Conservation (phyloP, 768 basidiomycete genomes). For the Macrolepiota fuliginosa region DNA sequence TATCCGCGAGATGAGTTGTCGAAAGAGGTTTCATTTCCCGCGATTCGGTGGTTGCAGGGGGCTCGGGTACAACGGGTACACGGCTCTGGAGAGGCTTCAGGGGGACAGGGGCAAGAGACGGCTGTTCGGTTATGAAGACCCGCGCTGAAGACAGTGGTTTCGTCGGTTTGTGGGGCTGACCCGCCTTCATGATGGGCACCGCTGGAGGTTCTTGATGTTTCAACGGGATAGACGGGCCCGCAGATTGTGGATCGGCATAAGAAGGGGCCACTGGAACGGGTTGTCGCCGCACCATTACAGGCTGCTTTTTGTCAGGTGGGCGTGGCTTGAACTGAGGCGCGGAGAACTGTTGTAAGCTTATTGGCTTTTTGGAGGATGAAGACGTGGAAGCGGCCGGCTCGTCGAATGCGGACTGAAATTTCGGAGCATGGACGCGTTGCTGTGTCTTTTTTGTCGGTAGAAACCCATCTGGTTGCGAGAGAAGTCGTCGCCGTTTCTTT, state of each 20-base stretch:
- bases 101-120: background rate
- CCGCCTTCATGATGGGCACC: background rate
- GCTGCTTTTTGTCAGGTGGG: background rate
- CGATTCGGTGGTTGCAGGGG: background rate
- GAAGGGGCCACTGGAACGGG: background rate
- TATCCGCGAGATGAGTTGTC: background rate
- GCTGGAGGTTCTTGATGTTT: slow-evolving; percentile 3
- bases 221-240: background rate
- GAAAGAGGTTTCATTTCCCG: slow-evolving; percentile 9
- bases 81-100: slow-evolving; percentile 1
- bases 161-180: background rate
- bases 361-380: background rate
- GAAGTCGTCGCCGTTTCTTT: slow-evolving; percentile 4
- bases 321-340: background rate
- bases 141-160: slow-evolving; percentile 2
- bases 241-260: background rate
- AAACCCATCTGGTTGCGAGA: slow-evolving; percentile 1
- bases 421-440: background rate
- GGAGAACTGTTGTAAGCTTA: background rate
- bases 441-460: background rate
- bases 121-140: background rate
- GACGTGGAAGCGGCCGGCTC: background rate
- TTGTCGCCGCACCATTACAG: background rate
- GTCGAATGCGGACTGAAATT: slow-evolving; percentile 7
- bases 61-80: background rate